These are phyloP conservation scores for Pleurotus citrinopileatus DNA, from an alignment of 768 basidiomycete species.

Conservation along the genomic window DNA sequence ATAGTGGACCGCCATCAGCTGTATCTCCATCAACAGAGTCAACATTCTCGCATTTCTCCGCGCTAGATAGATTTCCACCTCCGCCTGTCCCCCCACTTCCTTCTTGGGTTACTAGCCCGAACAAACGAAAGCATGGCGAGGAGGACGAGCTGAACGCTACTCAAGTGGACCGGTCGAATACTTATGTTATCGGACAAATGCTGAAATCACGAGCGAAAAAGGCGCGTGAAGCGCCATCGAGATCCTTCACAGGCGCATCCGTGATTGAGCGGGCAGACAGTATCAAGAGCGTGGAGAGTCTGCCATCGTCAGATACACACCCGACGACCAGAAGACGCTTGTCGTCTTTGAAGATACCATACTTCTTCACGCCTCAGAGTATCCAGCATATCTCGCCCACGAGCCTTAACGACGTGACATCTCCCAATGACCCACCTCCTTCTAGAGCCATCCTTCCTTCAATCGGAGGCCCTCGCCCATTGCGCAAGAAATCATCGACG, in stretches of 20 bases:
- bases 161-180: background rate
- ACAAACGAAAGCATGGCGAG: background rate
- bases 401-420: background rate
- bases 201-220: conserved; percentile 9
- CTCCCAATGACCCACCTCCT: background rate
- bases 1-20: background rate
- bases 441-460: background rate
- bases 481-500: background rate
- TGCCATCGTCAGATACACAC: background rate
- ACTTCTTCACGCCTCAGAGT: background rate
- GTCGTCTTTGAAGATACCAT: background rate
- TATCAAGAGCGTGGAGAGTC: conserved; percentile 4
- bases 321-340: background rate
- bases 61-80: conserved; percentile 5
- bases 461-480: conserved; percentile 4
- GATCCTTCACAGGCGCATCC: background rate
- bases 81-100: conserved; percentile 1
- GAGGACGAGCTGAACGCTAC: background rate
- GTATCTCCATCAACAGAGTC: background rate
- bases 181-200: conserved; percentile 7
- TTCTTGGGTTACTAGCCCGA: background rate
- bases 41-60: background rate
- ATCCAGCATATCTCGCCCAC: conserved; percentile 3
- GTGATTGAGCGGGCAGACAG: conserved; percentile 7
- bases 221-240: background rate